phyloP scores from a whole-genome alignment of 148 eudicot genomes.

The Cornus suecica region DNA sequence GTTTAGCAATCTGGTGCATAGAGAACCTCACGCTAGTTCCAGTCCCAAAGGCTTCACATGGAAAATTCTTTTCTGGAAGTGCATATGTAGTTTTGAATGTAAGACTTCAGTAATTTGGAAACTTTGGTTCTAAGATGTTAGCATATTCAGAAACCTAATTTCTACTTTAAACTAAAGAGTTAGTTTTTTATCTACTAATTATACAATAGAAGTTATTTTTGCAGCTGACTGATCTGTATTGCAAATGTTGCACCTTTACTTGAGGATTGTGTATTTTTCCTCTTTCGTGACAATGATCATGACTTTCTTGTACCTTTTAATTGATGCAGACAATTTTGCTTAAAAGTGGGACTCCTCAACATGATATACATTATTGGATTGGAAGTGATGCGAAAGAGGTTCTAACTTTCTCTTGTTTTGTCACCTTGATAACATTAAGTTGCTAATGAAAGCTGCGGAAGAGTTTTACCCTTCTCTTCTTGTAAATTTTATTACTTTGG shows the following conservation, averaged over 20 bases:
- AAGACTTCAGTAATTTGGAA: slow-evolving; percentile 16
- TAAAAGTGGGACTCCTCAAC: slow-evolving; percentile 47
- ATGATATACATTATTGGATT: slow-evolving; percentile 79
- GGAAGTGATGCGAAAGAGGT: slow-evolving; percentile 72
- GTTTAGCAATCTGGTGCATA: slow-evolving; percentile 63
- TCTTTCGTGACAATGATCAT: slow-evolving; percentile 7
- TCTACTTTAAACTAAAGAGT: not conserved
- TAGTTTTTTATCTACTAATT: not conserved
- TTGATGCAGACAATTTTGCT: slow-evolving; percentile 46
- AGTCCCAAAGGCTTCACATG: slow-evolving; percentile 55
- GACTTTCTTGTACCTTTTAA: slow-evolving; percentile 14
- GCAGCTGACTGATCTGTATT: not conserved
- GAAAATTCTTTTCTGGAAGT: slow-evolving; percentile 60
- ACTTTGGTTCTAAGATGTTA: not conserved
- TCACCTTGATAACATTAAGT: not conserved
- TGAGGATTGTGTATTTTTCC: not conserved
- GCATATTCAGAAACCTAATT: slow-evolving; percentile 10
- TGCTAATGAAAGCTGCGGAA: slow-evolving; percentile 8
- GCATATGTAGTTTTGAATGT: slow-evolving; percentile 71
- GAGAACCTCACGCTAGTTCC: slow-evolving; percentile 52
- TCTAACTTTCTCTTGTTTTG: slow-evolving; percentile 3
- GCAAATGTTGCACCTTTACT: not conserved
- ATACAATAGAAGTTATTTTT: not conserved
- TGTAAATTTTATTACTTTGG: not conserved
- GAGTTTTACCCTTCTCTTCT: slow-evolving; percentile 14